phyloP scores from a whole-genome alignment of 23 red algal genomes.

The Cyanidiococcus yangmingshanensis region DNA sequence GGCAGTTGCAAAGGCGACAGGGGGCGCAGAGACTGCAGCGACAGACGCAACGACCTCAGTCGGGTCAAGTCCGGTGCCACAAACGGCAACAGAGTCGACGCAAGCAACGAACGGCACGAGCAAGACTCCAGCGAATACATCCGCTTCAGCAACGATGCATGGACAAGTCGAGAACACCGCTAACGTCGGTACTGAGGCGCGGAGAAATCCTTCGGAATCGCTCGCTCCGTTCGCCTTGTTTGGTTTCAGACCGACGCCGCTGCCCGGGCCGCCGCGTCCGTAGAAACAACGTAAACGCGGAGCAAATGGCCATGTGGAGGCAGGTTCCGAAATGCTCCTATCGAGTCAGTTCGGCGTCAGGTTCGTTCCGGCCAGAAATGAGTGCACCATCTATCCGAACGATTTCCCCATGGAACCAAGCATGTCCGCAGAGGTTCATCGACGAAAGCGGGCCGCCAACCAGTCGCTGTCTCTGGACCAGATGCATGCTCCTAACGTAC shows the following conservation, averaged over 20 bases:
- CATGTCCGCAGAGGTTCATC: no score
- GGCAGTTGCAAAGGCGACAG: background rate
- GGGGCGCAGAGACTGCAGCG: background rate
- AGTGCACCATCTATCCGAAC: background rate
- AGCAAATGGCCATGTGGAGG: background rate
- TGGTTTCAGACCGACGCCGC: conserved; percentile 10
- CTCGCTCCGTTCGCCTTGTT: conserved; percentile 20
- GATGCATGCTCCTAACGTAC: no score
- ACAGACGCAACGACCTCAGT: background rate
- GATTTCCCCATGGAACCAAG: background rate
- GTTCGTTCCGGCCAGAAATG: background rate
- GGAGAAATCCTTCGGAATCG: background rate
- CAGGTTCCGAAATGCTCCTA: background rate
- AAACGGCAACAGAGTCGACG: background rate
- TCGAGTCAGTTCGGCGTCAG: background rate
- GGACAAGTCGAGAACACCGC: no score
- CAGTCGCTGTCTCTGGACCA: no score
- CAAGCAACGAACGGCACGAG: background rate
- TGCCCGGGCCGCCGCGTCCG: conserved; percentile 15
- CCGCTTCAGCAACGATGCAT: no score
- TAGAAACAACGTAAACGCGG: background rate
- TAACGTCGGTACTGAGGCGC: background rate
- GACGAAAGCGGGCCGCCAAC: no score
- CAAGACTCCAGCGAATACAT: background rate
- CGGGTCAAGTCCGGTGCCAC: no score